These are phyloP conservation scores for Boletus edulis DNA, from an alignment of 768 basidiomycete species.

Conservation along the genomic window DNA sequence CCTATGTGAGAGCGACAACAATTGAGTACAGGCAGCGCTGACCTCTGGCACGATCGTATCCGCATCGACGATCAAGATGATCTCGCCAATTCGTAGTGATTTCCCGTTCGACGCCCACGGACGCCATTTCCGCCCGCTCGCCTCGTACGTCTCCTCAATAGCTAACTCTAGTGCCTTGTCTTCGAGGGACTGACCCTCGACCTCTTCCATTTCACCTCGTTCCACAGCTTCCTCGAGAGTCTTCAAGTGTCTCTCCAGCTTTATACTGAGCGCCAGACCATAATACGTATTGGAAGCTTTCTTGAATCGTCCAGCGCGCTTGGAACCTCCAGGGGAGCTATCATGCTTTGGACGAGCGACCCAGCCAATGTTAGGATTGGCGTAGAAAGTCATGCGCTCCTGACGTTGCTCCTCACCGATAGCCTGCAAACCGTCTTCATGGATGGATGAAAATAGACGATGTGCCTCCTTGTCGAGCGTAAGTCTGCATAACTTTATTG, in stretches of 20 bases:
- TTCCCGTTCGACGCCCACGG: slow-evolving; percentile 81
- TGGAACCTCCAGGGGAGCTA: slow-evolving; percentile 23
- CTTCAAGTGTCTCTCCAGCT: slow-evolving; percentile 35
- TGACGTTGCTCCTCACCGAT: slow-evolving; percentile 46
- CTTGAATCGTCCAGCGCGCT: slow-evolving; percentile 78
- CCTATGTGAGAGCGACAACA: background rate
- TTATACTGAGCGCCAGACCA: slow-evolving; percentile 46
- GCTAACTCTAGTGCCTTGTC: slow-evolving; percentile 71
- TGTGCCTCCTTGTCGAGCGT: slow-evolving; percentile 63
- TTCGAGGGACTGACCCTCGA: slow-evolving; percentile 45
- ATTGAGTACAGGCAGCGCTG: background rate
- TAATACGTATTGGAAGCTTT: slow-evolving; percentile 94
- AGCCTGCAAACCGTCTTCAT: slow-evolving; percentile 60
- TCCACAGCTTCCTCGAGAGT: slow-evolving; percentile 46
- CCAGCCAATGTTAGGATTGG: slow-evolving; percentile 56
- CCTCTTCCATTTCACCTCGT: slow-evolving; percentile 40
- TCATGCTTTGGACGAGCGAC: slow-evolving; percentile 56
- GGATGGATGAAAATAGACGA: slow-evolving; percentile 56
- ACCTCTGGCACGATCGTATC: slow-evolving; percentile 84
- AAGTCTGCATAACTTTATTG: slow-evolving; percentile 61
- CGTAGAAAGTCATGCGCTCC: slow-evolving; percentile 50
- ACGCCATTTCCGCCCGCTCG: slow-evolving; percentile 54
- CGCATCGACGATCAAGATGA: slow-evolving; percentile 84
- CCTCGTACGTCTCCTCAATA: slow-evolving; percentile 68
- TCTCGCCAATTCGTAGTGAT: slow-evolving; percentile 70